Percentiles rank a stretch among this genome's conserved stretches.
These are phyloP conservation scores for Ampelocalamus luodianensis DNA, from an alignment of 176 grass and related monocot genomes.

Conservation along the genomic window DNA sequence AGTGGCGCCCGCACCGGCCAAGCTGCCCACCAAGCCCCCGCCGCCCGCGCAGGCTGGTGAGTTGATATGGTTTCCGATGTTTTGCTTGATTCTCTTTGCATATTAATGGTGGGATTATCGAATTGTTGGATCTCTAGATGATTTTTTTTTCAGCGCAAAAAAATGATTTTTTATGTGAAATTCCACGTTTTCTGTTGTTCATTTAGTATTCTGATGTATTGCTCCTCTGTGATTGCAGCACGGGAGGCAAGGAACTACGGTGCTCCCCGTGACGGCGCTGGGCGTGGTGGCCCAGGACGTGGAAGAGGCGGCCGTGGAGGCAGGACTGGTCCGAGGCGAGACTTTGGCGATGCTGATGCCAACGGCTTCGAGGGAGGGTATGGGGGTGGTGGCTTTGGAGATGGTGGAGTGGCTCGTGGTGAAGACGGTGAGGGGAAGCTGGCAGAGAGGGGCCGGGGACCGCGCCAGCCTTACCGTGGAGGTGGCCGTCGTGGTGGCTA, in stretches of 20 bases:
- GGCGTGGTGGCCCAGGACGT: constrained; percentile 56
- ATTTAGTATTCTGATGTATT: not conserved
- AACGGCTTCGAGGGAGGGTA: constrained; percentile 43
- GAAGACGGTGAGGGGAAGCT: constrained; percentile 48
- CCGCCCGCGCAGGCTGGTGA: constrained; percentile 78
- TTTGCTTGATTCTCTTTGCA: not conserved
- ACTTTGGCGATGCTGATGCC: constrained; percentile 49
- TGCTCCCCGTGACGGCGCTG: constrained; percentile 49
- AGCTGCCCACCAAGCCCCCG: constrained; percentile 64
- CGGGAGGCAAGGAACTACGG: constrained; percentile 55
- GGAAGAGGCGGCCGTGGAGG: constrained; percentile 63
- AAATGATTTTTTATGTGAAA: not conserved
- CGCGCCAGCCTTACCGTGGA: constrained; percentile 60
- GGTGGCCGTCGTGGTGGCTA: constrained; percentile 56
- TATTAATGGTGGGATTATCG: not conserved
- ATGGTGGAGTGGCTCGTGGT: constrained; percentile 28
- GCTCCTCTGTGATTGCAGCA: constrained; percentile 38
- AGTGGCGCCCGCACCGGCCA: constrained; percentile 24
- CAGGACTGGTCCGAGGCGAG: constrained; percentile 38
- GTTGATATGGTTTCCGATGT: not conserved
- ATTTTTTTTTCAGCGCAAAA: not conserved
- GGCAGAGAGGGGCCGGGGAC: constrained; percentile 44
- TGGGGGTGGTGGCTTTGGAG: constrained; percentile 45
- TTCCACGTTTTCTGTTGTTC: not conserved
- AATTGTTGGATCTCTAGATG: not conserved